A percentile compares a stretch with the other conserved stretches of the same genome.
Evolutionary conservation across 495 filamentous ascomycete species (phyloP).

Genomic region (Neurospora sp.): DNA sequence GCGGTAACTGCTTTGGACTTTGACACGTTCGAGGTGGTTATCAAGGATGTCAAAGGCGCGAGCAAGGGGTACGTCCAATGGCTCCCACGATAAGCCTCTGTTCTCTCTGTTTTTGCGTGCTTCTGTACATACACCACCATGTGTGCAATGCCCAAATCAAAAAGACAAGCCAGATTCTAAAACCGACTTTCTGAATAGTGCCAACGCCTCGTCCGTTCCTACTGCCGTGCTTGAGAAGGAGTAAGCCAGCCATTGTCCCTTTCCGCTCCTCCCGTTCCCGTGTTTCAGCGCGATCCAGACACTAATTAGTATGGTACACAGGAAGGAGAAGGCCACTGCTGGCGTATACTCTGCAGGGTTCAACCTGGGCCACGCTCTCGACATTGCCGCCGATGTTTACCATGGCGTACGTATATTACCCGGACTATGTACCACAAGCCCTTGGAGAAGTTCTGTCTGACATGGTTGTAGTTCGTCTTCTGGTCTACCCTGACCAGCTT

Average conservation of each 20-base stretch:
- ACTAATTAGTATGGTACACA: conserved; percentile 25
- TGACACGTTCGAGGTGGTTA: conserved; percentile 74
- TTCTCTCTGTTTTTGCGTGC: conserved; percentile 8
- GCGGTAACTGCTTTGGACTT: conserved; percentile 96
- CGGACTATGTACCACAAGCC: background rate
- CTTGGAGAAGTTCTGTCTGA: background rate
- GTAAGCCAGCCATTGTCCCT: conserved; percentile 36
- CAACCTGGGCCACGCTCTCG: conserved; percentile 62
- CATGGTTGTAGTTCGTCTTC: conserved; percentile 65
- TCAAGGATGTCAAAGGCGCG: conserved; percentile 79
- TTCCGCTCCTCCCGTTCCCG: background rate
- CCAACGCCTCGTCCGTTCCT: conserved; percentile 50
- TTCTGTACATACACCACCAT: conserved; percentile 15
- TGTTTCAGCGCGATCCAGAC: background rate
- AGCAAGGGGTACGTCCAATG: conserved; percentile 99
- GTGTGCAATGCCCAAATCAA: conserved; percentile 25
- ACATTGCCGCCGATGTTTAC: conserved; percentile 83
- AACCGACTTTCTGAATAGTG: conserved; percentile 19
- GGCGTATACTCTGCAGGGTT: conserved; percentile 64
- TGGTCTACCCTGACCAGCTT: conserved; percentile 91
- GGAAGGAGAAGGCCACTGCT: conserved; percentile 65
- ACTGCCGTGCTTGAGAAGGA: conserved; percentile 81
- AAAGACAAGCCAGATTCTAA: conserved; percentile 33
- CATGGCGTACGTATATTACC: conserved; percentile 57
- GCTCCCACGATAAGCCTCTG: conserved; percentile 68